These are phyloP conservation scores for Rhizopus sp. DNA, from an alignment of 371 early-diverging fungal genomes.

Conservation along the genomic window DNA sequence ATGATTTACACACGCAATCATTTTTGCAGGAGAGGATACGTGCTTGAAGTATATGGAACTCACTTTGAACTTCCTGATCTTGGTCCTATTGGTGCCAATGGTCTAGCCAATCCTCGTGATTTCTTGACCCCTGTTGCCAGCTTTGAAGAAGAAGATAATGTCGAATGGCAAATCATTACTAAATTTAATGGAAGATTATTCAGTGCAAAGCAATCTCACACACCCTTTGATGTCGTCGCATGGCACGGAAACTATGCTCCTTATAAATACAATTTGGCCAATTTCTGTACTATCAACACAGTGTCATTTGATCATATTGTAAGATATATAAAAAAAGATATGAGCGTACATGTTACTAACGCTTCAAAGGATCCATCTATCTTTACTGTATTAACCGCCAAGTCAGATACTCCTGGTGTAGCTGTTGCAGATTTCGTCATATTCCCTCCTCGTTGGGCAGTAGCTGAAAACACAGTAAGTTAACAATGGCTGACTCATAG, in stretches of 20 bases:
- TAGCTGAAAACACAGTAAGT: slow-evolving; percentile 81
- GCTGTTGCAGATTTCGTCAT: slow-evolving; percentile 96
- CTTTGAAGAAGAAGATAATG: slow-evolving; percentile 67
- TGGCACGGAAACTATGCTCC: slow-evolving; percentile 99
- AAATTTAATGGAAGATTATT: slow-evolving; percentile 88
- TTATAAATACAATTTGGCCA: slow-evolving; percentile 89
- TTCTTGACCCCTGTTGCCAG: slow-evolving; percentile 87
- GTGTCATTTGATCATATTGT: slow-evolving; percentile 91
- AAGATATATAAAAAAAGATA: slow-evolving; percentile 21
- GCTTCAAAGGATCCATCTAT: slow-evolving; percentile 83
- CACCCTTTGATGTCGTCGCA: slow-evolving; percentile 95
- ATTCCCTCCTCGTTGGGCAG: slow-evolving; percentile 97
- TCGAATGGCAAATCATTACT: slow-evolving; percentile 67
- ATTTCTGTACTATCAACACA: slow-evolving; percentile 86
- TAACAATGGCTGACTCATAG: background rate
- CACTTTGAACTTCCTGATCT: slow-evolving; percentile 95
- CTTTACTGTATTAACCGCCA: slow-evolving; percentile 93
- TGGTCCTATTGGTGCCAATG: slow-evolving; percentile 96
- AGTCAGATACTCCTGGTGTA: slow-evolving; percentile 85
- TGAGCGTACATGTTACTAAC: background rate
- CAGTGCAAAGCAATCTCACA: slow-evolving; percentile 73
- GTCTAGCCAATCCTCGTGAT: slow-evolving; percentile 94
- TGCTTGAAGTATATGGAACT: slow-evolving; percentile 85
- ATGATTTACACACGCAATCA: background rate
- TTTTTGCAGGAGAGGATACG: slow-evolving; percentile 78